Evolutionary conservation across 2,329 filamentous ascomycete species (phyloP).

Genomic region (Cytospora paraplurivora): DNA sequence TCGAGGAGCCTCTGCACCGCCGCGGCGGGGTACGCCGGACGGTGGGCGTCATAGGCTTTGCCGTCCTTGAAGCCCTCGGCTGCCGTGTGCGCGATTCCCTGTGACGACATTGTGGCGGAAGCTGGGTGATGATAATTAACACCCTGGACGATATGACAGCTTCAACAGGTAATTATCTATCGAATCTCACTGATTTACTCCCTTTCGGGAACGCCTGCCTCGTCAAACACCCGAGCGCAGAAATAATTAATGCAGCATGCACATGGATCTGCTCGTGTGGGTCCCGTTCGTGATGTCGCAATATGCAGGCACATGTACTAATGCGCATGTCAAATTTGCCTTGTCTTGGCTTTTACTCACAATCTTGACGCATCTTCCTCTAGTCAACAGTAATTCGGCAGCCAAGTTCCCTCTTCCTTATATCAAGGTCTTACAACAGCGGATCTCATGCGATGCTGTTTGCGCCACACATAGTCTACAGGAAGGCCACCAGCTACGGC

Average conservation of each 20-base stretch:
- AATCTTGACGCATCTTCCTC: too few relatives aligned
- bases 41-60: conserved; percentile 64
- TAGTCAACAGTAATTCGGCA: too few relatives aligned
- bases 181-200: too few relatives aligned
- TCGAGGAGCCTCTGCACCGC: conserved; percentile 61
- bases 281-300: too few relatives aligned
- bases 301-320: too few relatives aligned
- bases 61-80: conserved; percentile 67
- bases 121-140: not conserved
- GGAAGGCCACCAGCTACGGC: not conserved
- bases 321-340: too few relatives aligned
- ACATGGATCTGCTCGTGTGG: too few relatives aligned
- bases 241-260: too few relatives aligned
- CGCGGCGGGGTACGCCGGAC: conserved; percentile 65
- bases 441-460: not conserved
- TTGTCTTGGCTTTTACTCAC: too few relatives aligned
- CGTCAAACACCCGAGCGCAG: too few relatives aligned
- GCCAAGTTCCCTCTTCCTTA: too few relatives aligned
- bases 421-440: not conserved
- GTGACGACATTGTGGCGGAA: conserved; percentile 12
- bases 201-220: too few relatives aligned
- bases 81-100: conserved; percentile 36
- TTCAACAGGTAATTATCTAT: not conserved
- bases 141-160: not conserved
- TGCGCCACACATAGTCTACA: not conserved